A percentile compares a stretch with the other conserved stretches of the same genome.
Evolutionary conservation across 331 rosid species (phyloP).

Genomic region (Pyracantha coccinea): DNA sequence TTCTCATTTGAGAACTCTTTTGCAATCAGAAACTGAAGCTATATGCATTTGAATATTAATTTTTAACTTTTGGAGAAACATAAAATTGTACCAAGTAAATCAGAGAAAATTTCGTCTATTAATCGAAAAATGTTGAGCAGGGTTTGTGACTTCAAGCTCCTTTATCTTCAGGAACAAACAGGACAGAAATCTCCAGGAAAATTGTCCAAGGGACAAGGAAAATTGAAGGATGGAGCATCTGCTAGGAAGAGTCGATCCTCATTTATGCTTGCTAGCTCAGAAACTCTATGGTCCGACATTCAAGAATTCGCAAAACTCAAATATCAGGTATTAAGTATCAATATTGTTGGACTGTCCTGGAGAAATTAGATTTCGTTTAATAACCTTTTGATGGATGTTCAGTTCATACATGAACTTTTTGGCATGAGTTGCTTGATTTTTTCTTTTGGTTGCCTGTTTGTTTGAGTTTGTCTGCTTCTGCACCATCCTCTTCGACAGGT

Average conservation of each 20-base stretch:
- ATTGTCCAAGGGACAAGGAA: constrained; percentile 59
- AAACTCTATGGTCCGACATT: constrained; percentile 77
- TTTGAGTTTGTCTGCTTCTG: not conserved
- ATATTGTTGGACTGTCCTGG: not conserved
- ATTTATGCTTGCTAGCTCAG: constrained; percentile 63
- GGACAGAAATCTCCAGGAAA: constrained; percentile 62
- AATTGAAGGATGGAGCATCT: constrained; percentile 67
- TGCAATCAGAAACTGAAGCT: not conserved
- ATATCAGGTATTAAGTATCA: constrained; percentile 58
- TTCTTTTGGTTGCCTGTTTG: not conserved
- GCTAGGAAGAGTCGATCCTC: constrained; percentile 50
- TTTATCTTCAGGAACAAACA: constrained; percentile 56
- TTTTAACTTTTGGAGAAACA: not conserved
- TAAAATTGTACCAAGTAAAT: not conserved
- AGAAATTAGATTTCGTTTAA: not conserved
- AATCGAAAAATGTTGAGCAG: not conserved
- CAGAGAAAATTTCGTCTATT: not conserved
- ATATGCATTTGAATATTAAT: not conserved
- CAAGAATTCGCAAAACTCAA: constrained; percentile 71
- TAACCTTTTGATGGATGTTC: not conserved
- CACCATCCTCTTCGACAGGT: no score
- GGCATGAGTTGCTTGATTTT: not conserved
- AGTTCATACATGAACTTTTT: not conserved
- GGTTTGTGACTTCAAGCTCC: not conserved
- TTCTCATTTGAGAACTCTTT: not conserved